These are phyloP conservation scores for Lactarius akahatsu DNA, from an alignment of 768 basidiomycete species.

Conservation along the genomic window DNA sequence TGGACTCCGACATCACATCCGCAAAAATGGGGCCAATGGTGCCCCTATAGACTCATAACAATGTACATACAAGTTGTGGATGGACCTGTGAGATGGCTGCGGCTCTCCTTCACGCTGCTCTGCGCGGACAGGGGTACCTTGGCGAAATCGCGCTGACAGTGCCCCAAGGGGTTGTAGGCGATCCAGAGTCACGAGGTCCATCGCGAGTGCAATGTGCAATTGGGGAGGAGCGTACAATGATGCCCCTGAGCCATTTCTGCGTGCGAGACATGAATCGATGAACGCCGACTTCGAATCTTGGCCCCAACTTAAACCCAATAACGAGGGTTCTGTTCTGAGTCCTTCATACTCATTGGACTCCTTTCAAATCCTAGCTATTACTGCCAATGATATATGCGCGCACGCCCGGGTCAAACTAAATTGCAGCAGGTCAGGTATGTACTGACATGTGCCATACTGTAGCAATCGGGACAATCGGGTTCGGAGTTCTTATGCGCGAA, in stretches of 20 bases:
- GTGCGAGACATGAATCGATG: not conserved
- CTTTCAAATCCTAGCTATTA: no score
- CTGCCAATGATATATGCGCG: no score
- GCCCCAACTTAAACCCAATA: not conserved
- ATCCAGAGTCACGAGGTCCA: not conserved
- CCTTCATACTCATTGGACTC: not conserved
- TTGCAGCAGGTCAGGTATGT: no score
- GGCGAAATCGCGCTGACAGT: not conserved
- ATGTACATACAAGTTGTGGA: constrained; percentile 7
- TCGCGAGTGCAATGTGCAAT: not conserved
- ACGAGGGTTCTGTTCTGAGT: not conserved
- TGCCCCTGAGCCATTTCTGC: not conserved
- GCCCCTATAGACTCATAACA: not conserved
- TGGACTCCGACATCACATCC: constrained; percentile 11
- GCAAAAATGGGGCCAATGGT: not conserved
- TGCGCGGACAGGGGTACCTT: not conserved
- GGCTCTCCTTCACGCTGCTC: not conserved
- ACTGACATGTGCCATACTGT: no score
- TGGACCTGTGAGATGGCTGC: not conserved
- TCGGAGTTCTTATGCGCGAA: no score
- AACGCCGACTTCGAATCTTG: not conserved
- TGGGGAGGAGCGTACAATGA: not conserved
- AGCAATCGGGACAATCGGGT: no score
- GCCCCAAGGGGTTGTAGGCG: not conserved
- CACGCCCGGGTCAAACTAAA: no score